Evolutionary conservation across 371 early-diverging fungal species (phyloP).

Genomic region (Rhizopus microsporus): DNA sequence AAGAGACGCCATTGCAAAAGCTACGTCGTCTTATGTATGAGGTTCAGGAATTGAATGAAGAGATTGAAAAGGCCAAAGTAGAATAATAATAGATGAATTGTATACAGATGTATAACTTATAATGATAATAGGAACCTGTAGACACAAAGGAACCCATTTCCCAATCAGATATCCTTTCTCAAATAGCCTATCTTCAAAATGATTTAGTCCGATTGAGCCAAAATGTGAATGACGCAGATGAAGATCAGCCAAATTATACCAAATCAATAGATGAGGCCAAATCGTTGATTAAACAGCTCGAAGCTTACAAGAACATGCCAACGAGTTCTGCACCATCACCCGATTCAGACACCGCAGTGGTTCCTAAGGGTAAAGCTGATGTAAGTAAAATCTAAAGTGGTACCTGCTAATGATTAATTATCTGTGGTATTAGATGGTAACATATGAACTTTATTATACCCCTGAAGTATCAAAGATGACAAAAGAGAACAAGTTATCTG

Average conservation of each 20-base stretch:
- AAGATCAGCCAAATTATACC: constrained; percentile 30
- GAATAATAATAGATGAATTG: background rate
- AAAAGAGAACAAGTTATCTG: constrained; percentile 61
- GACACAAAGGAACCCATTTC: constrained; percentile 33
- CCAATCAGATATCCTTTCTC: constrained; percentile 64
- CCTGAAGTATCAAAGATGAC: constrained; percentile 66
- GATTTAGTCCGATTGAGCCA: constrained; percentile 67
- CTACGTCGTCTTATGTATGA: constrained; percentile 81
- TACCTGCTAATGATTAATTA: background rate
- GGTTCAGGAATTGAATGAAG: constrained; percentile 76
- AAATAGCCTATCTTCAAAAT: constrained; percentile 65
- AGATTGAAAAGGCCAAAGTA: constrained; percentile 64
- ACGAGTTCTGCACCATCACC: background rate
- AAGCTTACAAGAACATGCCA: constrained; percentile 54
- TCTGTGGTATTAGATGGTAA: constrained; percentile 49
- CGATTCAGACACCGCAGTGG: background rate
- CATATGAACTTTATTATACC: constrained; percentile 79
- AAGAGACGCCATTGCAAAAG: constrained; percentile 77
- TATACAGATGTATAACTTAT: background rate
- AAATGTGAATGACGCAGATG: constrained; percentile 34
- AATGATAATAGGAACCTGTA: constrained; percentile 20
- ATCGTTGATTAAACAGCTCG: constrained; percentile 64
- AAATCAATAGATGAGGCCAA: constrained; percentile 56
- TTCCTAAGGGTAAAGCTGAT: background rate
- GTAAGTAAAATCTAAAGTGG: background rate